Conservation (phyloP, 495 filamentous ascomycete genomes). For the Hypoxylon crocopeplum region DNA sequence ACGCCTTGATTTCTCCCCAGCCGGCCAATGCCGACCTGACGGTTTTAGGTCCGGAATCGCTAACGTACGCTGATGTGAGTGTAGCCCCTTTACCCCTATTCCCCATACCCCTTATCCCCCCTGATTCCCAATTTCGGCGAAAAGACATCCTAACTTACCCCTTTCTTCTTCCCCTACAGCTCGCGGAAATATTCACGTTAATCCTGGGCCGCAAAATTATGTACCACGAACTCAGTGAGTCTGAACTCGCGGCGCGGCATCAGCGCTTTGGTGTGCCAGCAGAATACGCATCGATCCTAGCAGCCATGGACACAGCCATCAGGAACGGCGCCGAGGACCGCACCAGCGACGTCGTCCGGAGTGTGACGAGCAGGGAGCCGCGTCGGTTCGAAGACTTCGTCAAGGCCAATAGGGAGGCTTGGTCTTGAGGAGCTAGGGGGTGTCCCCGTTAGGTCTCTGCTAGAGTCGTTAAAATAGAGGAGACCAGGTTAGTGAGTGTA, state of each 20-base stretch:
- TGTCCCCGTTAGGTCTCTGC: too few species aligned
- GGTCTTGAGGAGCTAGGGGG: constrained; percentile 14
- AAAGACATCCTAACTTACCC: too few species aligned
- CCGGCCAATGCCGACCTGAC: constrained; percentile 53
- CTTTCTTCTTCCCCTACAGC: constrained; percentile 37
- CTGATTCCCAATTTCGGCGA: too few species aligned
- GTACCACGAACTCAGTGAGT: constrained; percentile 50
- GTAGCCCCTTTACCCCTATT: background rate
- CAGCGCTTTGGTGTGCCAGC: constrained; percentile 41
- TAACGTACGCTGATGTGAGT: constrained; percentile 55
- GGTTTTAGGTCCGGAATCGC: constrained; percentile 54
- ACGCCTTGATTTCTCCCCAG: constrained; percentile 47
- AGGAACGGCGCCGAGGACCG: constrained; percentile 48
- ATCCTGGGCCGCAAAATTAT: constrained; percentile 49
- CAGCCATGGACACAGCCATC: constrained; percentile 45
- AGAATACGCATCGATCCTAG: constrained; percentile 44
- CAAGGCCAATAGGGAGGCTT: constrained; percentile 42
- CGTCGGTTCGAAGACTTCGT: constrained; percentile 44
- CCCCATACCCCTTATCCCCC: background rate
- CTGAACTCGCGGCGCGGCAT: constrained; percentile 38
- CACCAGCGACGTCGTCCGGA: constrained; percentile 47
- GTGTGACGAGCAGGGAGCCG: constrained; percentile 46
- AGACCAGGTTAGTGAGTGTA: too few species aligned
- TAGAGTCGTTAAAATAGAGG: too few species aligned
- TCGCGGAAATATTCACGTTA: constrained; percentile 50